A percentile compares a stretch with the other conserved stretches of the same genome.
Conservation (phyloP, 225 moss, liverwort and hornwort genomes). For the Pseudisothecium myosuroides region DNA sequence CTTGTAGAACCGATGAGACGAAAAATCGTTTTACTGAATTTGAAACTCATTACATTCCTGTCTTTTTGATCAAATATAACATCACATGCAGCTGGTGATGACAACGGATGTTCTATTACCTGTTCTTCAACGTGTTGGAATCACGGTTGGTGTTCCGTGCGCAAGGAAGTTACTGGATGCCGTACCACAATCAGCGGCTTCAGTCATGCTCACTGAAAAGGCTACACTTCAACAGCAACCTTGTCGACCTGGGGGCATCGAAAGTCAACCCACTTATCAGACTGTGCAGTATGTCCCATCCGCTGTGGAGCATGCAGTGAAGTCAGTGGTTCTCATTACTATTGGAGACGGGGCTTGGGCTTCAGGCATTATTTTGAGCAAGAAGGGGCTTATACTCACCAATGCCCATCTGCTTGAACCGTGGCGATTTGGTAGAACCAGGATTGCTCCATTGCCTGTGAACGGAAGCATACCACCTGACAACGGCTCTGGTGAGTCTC, state of each 20-base stretch:
- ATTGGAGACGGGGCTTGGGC: slow-evolving; percentile 98
- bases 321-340: slow-evolving; percentile 86
- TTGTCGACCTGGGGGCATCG: slow-evolving; percentile 40
- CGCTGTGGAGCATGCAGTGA: slow-evolving; percentile 69
- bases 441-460: slow-evolving; percentile 32
- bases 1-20: not conserved
- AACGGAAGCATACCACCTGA: slow-evolving; percentile 10
- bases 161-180: slow-evolving; percentile 9
- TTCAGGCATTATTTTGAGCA: slow-evolving; percentile 79
- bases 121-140: slow-evolving; percentile 71
- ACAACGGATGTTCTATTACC: slow-evolving; percentile 72
- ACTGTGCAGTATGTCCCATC: slow-evolving; percentile 46
- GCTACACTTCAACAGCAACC: slow-evolving; percentile 35
- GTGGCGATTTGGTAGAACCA: slow-evolving; percentile 83
- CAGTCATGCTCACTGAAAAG: not conserved
- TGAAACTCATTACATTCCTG: not conserved
- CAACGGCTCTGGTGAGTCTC: not conserved
- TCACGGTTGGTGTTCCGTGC: slow-evolving; percentile 50
- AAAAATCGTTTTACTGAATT: not conserved
- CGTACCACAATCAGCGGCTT: not conserved
- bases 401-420: slow-evolving; percentile 98
- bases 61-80: slow-evolving; percentile 1
- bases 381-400: slow-evolving; percentile 74
- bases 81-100: slow-evolving; percentile 71
- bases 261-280: slow-evolving; percentile 23